These are phyloP conservation scores for Xylariaceae sp. DNA, from an alignment of 2,329 filamentous ascomycete species.

Conservation along the genomic window DNA sequence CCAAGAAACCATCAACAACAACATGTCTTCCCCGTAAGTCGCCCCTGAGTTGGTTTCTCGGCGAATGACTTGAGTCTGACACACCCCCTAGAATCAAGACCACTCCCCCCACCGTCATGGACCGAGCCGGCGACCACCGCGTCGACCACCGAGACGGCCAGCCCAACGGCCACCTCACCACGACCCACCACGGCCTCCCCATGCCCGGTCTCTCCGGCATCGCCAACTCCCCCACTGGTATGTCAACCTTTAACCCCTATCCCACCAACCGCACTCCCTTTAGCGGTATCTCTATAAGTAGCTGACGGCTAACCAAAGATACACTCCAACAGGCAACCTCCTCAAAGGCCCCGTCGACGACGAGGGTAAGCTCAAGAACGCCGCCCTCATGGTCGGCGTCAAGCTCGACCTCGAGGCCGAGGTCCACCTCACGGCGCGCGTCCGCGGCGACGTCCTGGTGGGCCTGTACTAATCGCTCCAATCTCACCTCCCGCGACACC, in stretches of 20 bases:
- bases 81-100: conserved; percentile 22
- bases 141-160: conserved; percentile 1
- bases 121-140: conserved; percentile 12
- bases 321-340: conserved; percentile 41
- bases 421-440: conserved; percentile 54
- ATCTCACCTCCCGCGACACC: neutral
- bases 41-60: neutral
- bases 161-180: conserved; percentile 6
- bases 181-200: conserved; percentile 21
- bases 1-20: conserved; percentile 3
- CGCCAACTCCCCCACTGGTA: conserved; percentile 29
- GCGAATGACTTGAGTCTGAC: neutral
- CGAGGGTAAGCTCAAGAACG: conserved; percentile 52
- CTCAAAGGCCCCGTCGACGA: conserved; percentile 54
- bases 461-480: conserved; percentile 44
- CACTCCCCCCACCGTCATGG: conserved; percentile 18
- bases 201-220: conserved; percentile 30
- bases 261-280: neutral
- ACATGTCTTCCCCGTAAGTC: conserved; percentile 29
- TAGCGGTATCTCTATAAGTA: neutral
- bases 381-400: conserved; percentile 55
- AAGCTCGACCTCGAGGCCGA: conserved; percentile 60
- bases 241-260: neutral
- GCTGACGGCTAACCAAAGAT: conserved; percentile 17
- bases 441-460: conserved; percentile 57